phyloP scores from a whole-genome alignment of 75 land plant species.

The Isoetes taiwanensis region DNA sequence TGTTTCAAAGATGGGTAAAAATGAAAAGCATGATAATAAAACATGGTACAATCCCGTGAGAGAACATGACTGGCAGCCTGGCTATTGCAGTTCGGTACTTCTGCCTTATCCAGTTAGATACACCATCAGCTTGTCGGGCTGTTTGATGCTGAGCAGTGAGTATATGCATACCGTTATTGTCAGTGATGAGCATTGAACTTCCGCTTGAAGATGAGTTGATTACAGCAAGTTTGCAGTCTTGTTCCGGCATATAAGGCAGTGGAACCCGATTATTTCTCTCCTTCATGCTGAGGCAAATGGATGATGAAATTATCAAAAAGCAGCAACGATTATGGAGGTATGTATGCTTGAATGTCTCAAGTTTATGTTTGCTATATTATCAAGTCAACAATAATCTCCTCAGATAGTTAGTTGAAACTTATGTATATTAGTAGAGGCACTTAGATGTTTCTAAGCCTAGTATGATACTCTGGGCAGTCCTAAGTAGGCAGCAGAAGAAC shows the following conservation, averaged over 20 bases:
- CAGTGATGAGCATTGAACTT: conserved; percentile 71
- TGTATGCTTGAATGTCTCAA: no score
- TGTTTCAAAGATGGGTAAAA: conserved; percentile 54
- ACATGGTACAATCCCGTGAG: conserved; percentile 73
- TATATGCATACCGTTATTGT: conserved; percentile 73
- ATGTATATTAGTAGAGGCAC: no score
- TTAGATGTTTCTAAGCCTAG: no score
- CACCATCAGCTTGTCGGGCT: conserved; percentile 86
- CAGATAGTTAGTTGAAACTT: no score
- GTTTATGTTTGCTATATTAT: no score
- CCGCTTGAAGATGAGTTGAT: conserved; percentile 85
- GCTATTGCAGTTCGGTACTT: no score
- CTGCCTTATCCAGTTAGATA: conserved; percentile 92
- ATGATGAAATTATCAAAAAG: no score
- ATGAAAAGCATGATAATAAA: conserved; percentile 55
- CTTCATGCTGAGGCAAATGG: conserved; percentile 28
- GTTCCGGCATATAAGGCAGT: conserved; percentile 45
- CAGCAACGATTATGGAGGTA: no score
- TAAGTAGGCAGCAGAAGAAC: no score
- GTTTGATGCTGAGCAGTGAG: conserved; percentile 89
- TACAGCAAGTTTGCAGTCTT: conserved; percentile 57
- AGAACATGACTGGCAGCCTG: conserved; percentile 50
- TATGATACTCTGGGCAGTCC: no score
- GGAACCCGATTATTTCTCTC: conserved; percentile 39
- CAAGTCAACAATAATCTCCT: no score